These are phyloP conservation scores for Lactifluus volemus DNA, from an alignment of 768 basidiomycete species.

Conservation along the genomic window DNA sequence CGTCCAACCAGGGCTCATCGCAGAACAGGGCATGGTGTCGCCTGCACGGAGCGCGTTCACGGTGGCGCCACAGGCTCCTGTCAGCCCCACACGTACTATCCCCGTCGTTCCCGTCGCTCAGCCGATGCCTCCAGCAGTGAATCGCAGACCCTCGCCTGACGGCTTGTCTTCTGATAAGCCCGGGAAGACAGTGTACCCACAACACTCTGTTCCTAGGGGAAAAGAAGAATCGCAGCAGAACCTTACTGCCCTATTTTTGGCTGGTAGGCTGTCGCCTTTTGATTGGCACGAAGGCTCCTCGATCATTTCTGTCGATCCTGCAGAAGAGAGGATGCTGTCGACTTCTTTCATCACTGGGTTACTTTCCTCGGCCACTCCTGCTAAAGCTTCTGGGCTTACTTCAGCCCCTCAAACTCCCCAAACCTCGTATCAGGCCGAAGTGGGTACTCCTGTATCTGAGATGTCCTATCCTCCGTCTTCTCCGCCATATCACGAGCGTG, in stretches of 20 bases:
- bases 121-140: neutral
- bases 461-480: conserved; percentile 39
- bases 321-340: conserved; percentile 48
- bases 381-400: conserved; percentile 18
- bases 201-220: neutral
- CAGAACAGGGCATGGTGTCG: neutral
- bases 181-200: neutral
- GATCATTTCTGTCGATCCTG: conserved; percentile 45
- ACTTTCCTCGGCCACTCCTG: conserved; percentile 25
- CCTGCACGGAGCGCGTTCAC: conserved; percentile 5
- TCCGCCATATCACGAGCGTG: conserved; percentile 21
- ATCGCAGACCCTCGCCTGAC: neutral
- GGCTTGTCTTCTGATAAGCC: neutral
- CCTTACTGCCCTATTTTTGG: neutral
- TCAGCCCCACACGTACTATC: neutral
- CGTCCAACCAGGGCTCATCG: neutral
- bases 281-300: conserved; percentile 59
- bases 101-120: neutral
- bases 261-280: conserved; percentile 28
- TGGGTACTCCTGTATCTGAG: conserved; percentile 36
- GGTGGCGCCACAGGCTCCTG: neutral
- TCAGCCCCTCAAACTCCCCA: conserved; percentile 22
- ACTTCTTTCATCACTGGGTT: conserved; percentile 55
- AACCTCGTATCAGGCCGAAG: conserved; percentile 21
- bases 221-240: neutral